Evolutionary conservation across 1,284 basidiomycete species (phyloP).

Genomic region (Porogramme epimiltina): DNA sequence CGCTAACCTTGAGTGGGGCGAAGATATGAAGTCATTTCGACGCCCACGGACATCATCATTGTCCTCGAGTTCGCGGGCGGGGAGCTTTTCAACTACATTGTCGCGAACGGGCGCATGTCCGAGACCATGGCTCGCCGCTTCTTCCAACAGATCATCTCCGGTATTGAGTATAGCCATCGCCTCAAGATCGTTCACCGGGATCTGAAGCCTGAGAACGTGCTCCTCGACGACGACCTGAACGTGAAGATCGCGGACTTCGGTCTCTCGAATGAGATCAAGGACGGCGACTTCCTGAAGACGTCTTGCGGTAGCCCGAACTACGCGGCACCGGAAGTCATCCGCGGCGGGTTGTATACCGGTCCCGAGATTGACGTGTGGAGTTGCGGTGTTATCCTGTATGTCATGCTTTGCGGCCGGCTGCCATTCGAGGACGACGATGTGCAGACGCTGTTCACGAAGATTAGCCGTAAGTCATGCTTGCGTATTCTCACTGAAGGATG

Average conservation of each 20-base stretch:
- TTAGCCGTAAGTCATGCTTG: constrained; percentile 67
- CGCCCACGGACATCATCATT: constrained; percentile 92
- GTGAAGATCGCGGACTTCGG: constrained; percentile 98
- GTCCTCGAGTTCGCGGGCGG: constrained; percentile 93
- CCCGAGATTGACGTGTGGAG: constrained; percentile 99
- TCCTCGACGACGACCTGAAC: constrained; percentile 77
- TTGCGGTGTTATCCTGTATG: constrained; percentile 93
- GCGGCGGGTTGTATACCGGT: constrained; percentile 90
- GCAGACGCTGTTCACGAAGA: constrained; percentile 89
- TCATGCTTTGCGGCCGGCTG: constrained; percentile 89
- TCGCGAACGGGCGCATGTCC: constrained; percentile 84
- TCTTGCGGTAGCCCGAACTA: constrained; percentile 97
- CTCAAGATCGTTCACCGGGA: constrained; percentile 96
- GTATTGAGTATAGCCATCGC: constrained; percentile 93
- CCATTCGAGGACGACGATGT: constrained; percentile 97
- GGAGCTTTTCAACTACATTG: constrained; percentile 96
- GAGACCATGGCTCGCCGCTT: constrained; percentile 86
- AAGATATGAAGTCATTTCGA: constrained; percentile 95
- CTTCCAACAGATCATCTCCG: constrained; percentile 96
- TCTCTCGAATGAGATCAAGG: constrained; percentile 90
- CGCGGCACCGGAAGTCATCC: constrained; percentile 94
- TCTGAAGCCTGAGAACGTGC: constrained; percentile 91
- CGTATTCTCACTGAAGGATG: constrained; percentile 7
- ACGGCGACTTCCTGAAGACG: constrained; percentile 93
- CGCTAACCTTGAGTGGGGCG: neutral